Conservation (phyloP, 2,329 filamentous ascomycete species). For the Coniochaeta hoffmannii region DNA sequence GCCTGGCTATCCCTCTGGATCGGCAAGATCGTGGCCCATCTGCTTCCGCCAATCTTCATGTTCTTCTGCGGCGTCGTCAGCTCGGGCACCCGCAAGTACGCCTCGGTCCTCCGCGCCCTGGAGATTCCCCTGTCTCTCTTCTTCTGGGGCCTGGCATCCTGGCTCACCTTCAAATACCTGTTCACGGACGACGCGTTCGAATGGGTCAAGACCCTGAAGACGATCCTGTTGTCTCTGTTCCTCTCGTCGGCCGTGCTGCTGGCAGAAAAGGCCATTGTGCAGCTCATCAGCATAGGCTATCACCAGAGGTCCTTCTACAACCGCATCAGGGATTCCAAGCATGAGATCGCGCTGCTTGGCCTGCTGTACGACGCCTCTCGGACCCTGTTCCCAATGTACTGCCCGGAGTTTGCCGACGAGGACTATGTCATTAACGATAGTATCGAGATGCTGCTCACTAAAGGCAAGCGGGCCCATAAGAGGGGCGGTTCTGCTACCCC, state of each 20-base stretch:
- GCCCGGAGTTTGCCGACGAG: constrained; percentile 81
- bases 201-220: constrained; percentile 54
- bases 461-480: constrained; percentile 38
- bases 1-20: constrained; percentile 62
- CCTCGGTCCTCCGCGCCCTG: constrained; percentile 54
- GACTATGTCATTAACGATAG: constrained; percentile 88
- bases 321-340: constrained; percentile 84
- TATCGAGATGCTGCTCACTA: constrained; percentile 59
- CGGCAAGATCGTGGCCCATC: constrained; percentile 56
- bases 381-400: constrained; percentile 85
- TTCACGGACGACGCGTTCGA: constrained; percentile 32
- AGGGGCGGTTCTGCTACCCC: constrained; percentile 62
- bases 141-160: constrained; percentile 58
- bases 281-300: constrained; percentile 78
- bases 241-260: constrained; percentile 65
- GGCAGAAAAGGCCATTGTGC: constrained; percentile 70
- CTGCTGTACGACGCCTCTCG: constrained; percentile 87
- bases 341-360: constrained; percentile 71
- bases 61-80: constrained; percentile 63
- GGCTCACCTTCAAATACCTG: constrained; percentile 53
- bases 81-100: constrained; percentile 63
- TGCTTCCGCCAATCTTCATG: constrained; percentile 56
- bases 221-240: constrained; percentile 59
- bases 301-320: constrained; percentile 77
- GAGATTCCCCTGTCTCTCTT: constrained; percentile 62